Percentiles rank a stretch among this genome's conserved stretches.
Evolutionary conservation across 2,329 filamentous ascomycete species (phyloP).

Genomic region (Penicillium corylophilum): DNA sequence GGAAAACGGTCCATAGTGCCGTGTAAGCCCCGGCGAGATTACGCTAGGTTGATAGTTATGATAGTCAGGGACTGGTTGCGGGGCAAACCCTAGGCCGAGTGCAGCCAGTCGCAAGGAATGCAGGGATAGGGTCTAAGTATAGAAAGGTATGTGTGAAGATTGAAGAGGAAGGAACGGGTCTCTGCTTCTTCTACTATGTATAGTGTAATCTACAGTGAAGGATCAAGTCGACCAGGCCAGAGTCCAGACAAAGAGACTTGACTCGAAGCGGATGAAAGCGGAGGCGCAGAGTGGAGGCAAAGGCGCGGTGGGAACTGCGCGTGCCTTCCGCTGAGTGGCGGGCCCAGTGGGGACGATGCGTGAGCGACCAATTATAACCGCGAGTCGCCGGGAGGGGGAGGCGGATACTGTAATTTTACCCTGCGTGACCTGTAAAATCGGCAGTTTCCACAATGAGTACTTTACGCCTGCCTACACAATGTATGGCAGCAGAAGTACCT

Average conservation of each 20-base stretch:
- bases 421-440: neutral
- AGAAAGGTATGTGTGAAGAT: neutral
- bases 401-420: neutral
- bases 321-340: neutral
- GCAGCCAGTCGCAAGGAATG: slow-evolving; percentile 8
- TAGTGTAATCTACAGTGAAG: no score
- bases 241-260: neutral
- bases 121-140: slow-evolving; percentile 5
- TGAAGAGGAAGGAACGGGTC: no score
- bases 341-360: neutral
- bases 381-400: neutral
- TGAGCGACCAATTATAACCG: neutral
- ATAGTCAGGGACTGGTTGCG: neutral
- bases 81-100: neutral
- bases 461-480: neutral
- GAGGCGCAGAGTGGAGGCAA: neutral
- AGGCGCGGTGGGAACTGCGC: no score
- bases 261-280: slow-evolving; percentile 7
- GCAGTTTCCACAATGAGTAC: neutral
- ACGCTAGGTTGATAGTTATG: no score
- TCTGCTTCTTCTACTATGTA: no score
- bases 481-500: neutral
- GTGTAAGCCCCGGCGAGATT: neutral
- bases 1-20: neutral
- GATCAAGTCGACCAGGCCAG: no score